Conservation (phyloP, 2,329 filamentous ascomycete species). For the Cryphonectria naterciae region DNA sequence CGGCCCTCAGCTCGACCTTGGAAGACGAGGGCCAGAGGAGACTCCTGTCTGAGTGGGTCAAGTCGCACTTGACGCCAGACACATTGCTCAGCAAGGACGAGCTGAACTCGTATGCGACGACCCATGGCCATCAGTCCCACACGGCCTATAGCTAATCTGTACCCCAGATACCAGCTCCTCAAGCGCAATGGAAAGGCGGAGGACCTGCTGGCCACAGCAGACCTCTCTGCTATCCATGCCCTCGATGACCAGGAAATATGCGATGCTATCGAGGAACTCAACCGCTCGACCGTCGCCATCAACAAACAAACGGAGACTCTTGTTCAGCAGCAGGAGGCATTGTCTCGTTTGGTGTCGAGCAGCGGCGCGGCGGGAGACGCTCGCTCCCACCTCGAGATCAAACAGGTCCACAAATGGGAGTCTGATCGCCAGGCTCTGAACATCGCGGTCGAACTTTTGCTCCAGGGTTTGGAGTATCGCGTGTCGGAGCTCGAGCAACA, state of each 20-base stretch:
- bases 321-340: conserved; percentile 63
- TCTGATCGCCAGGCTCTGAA: conserved; percentile 47
- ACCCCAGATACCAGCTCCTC: conserved; percentile 53
- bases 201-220: conserved; percentile 47
- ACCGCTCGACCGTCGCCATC: conserved; percentile 66
- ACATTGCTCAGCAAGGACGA: conserved; percentile 60
- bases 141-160: background rate
- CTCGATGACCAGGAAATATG: conserved; percentile 64
- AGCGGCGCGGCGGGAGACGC: conserved; percentile 41
- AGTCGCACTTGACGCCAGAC: conserved; percentile 51
- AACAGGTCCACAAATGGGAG: conserved; percentile 44
- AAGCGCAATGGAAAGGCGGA: conserved; percentile 54
- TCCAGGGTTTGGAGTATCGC: conserved; percentile 50
- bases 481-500: conserved; percentile 57
- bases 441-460: conserved; percentile 52
- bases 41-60: conserved; percentile 52
- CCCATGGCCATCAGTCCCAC: background rate
- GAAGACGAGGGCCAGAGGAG: conserved; percentile 41
- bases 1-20: conserved; percentile 42
- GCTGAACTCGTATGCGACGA: conserved; percentile 51
- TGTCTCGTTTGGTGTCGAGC: conserved; percentile 56
- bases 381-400: conserved; percentile 42
- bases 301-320: conserved; percentile 66
- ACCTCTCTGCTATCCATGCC: conserved; percentile 53
- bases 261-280: conserved; percentile 65